Base-by-base conservation (phyloP, 2,329 filamentous ascomycete species). In the Trichoderma aggressivum region DNA sequence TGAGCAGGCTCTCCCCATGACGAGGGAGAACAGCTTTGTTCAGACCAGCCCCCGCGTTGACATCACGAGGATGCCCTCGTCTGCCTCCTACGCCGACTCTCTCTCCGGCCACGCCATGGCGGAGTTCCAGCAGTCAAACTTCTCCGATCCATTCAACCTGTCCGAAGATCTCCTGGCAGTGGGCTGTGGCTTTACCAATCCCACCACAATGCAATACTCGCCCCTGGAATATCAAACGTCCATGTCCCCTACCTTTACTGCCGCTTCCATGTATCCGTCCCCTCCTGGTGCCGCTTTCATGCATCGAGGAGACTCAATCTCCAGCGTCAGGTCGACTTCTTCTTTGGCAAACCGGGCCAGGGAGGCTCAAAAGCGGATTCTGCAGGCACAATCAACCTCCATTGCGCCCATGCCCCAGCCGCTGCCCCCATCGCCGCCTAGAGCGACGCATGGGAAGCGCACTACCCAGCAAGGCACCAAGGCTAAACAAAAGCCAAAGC, bases 401-500 rank as follows among this genome's bases (percentile, higher is more conserved):
- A 78, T 88, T 14, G 81, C 82, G 28, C 86, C 86, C 0, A 88
- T 86, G 74, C 84, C 83, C 1, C 75, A 77, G 14, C 24, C 11
- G 16, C 61, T 16, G 43, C n/a, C 75, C 75, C 28, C 65, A 73
- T 28, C 70, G 72, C 12, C 72, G 73, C 30, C 39, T 69, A 16
- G n/a, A 21, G 18, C 43, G 18, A 21, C 24, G 12, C 16, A 18
- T 61, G 34, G 26, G 16, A 8, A 16, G 10, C 28, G 24, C 59
- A 21, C 14, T 32, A 28, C 14, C 81, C 73, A 83, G 81, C 67
- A 82, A 82, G 43, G 0, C 43, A 36, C 83, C 74, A 79, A 82
- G 68, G 78, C 72, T 18, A 79, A 81, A 72, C 82, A 85, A 63
- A 90, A 92, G 18, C 91, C 91, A 30, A 88, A 88, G 75, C 90